These are phyloP conservation scores for Helichrysum umbraculigerum DNA, from an alignment of 129 eudicot species.

Conservation along the genomic window DNA sequence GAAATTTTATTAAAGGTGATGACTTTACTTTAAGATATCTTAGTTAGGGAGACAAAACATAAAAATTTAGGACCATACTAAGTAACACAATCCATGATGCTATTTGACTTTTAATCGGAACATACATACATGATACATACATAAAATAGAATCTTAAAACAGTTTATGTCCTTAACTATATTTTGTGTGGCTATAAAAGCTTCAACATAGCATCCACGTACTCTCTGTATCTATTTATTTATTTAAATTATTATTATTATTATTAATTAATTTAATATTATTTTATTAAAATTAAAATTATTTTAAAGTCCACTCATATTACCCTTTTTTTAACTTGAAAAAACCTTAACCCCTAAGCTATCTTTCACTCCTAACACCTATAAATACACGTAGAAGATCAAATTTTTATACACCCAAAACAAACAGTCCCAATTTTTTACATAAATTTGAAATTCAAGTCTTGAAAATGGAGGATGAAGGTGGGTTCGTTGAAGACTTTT, in stretches of 20 bases:
- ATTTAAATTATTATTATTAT: background rate
- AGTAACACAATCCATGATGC: background rate
- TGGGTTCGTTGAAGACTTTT: conserved; percentile 17
- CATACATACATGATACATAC: background rate
- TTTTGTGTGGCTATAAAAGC: conserved; percentile 14
- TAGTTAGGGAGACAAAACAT: conserved; percentile 1
- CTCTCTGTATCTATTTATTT: background rate
- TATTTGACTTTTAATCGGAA: too few species aligned
- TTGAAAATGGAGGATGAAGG: background rate
- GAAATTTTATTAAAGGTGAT: background rate
- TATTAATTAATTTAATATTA: too few species aligned
- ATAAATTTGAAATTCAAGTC: background rate
- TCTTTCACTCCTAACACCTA: background rate
- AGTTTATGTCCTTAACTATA: background rate
- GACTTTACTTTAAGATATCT: background rate
- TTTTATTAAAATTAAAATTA: too few species aligned
- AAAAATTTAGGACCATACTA: background rate
- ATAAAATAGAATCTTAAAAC: background rate
- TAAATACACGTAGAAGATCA: background rate
- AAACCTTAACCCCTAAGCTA: conserved; percentile 47
- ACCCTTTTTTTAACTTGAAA: conserved; percentile 1
- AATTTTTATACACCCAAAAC: background rate
- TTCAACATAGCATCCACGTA: conserved; percentile 20
- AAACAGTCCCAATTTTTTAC: background rate
- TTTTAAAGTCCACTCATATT: conserved; percentile 25